These are phyloP conservation scores for Priceomyces melissophilus DNA, from an alignment of 805 yeast species.

Conservation along the genomic window DNA sequence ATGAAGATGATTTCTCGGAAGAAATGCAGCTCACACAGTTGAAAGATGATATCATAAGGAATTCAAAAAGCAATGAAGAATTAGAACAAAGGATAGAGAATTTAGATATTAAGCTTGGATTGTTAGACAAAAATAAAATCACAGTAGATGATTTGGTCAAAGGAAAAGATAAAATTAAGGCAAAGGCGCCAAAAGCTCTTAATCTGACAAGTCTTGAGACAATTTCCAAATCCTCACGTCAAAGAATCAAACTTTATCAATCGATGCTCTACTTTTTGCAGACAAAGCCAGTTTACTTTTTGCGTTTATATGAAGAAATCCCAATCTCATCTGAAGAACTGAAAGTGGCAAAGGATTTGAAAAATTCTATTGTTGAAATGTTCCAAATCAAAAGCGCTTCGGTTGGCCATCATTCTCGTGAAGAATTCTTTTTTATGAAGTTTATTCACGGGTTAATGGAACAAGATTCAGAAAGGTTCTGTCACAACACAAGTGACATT, in stretches of 20 bases:
- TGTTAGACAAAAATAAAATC: slow-evolving; percentile 75
- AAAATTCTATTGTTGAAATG: slow-evolving; percentile 19
- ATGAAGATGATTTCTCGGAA: slow-evolving; percentile 69
- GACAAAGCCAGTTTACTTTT: slow-evolving; percentile 73
- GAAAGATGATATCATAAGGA: slow-evolving; percentile 66
- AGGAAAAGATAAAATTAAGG: slow-evolving; percentile 33
- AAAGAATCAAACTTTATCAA: slow-evolving; percentile 65
- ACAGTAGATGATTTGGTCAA: slow-evolving; percentile 68
- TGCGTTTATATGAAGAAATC: slow-evolving; percentile 45
- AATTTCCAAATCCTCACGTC: slow-evolving; percentile 40
- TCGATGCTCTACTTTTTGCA: slow-evolving; percentile 79
- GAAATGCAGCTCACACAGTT: slow-evolving; percentile 65
- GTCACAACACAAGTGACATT: slow-evolving; percentile 30
- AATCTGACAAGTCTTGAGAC: slow-evolving; percentile 24
- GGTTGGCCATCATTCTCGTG: slow-evolving; percentile 49
- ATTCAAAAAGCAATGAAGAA: slow-evolving; percentile 65
- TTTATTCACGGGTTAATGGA: slow-evolving; percentile 48
- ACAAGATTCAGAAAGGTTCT: slow-evolving; percentile 32
- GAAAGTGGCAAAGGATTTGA: slow-evolving; percentile 19
- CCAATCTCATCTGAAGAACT: slow-evolving; percentile 22
- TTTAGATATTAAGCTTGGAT: slow-evolving; percentile 71
- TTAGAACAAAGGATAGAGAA: slow-evolving; percentile 73
- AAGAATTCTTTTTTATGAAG: slow-evolving; percentile 64
- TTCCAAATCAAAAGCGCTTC: slow-evolving; percentile 31
- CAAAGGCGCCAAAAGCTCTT: slow-evolving; percentile 14